Conservation (phyloP, 2,329 filamentous ascomycete species). For the Botrytis cinerea region DNA sequence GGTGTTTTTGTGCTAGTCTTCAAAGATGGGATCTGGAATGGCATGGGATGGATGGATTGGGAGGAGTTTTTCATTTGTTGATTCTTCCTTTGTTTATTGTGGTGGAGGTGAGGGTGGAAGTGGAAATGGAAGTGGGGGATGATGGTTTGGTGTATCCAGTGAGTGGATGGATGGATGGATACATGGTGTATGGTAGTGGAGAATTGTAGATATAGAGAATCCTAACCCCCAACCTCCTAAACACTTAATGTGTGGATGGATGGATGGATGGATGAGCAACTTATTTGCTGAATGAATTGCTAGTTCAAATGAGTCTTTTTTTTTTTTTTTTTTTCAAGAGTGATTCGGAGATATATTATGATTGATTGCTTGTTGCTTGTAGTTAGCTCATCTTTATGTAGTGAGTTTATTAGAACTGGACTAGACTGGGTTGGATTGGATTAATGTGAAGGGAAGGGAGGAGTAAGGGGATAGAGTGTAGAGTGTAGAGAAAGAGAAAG, state of each 20-base stretch:
- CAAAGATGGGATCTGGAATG: background rate
- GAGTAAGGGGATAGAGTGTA: no score
- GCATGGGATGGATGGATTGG: slow-evolving; percentile 9
- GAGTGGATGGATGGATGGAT: background rate
- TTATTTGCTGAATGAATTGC: slow-evolving; percentile 9
- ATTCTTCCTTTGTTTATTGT: background rate
- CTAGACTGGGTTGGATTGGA: no score
- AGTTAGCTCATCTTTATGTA: background rate
- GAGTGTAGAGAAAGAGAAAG: no score
- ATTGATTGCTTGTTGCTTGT: background rate
- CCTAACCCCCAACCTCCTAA: background rate
- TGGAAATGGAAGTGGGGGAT: background rate
- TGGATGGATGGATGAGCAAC: background rate
- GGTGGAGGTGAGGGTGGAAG: background rate
- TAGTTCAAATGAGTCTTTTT: background rate
- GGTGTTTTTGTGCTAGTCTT: slow-evolving; percentile 11
- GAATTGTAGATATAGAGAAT: slow-evolving; percentile 2
- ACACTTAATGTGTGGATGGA: slow-evolving; percentile 1
- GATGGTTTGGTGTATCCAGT: background rate
- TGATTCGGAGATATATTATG: background rate
- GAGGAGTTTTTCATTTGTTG: slow-evolving; percentile 5
- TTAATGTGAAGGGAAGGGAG: no score
- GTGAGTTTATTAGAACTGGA: background rate
- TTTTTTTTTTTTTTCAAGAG: background rate
- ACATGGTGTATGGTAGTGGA: background rate